phyloP scores from a whole-genome alignment of 257 asterid species.

The Solanum bukasovii region DNA sequence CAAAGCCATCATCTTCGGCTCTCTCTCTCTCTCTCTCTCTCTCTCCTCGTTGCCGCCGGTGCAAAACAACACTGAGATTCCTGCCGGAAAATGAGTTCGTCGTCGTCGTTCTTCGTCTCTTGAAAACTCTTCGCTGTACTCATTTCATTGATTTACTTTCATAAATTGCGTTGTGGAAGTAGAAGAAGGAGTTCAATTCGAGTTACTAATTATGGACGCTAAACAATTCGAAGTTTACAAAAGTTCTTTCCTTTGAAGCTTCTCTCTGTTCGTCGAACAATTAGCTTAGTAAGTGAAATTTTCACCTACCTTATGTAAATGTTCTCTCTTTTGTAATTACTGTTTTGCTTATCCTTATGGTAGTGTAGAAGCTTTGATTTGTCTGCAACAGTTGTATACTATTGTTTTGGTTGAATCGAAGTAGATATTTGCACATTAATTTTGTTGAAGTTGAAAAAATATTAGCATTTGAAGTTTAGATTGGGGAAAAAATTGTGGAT shows the following conservation, averaged over 20 bases:
- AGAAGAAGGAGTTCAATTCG: neutral
- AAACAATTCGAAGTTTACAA: constrained; percentile 45
- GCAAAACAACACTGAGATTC: neutral
- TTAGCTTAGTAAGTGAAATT: neutral
- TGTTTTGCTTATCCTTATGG: neutral
- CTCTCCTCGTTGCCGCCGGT: neutral
- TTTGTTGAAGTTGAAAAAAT: neutral
- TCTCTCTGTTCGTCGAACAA: neutral
- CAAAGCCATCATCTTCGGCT: neutral
- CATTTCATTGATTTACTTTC: neutral
- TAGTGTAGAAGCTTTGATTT: neutral
- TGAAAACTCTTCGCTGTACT: neutral
- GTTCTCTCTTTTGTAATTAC: neutral
- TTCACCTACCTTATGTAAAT: neutral
- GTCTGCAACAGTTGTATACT: neutral
- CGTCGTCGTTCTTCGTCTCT: neutral
- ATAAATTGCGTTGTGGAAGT: neutral
- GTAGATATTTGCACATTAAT: neutral
- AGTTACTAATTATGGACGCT: constrained; percentile 40
- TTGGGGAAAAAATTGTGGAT: neutral
- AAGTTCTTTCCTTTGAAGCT: constrained; percentile 27
- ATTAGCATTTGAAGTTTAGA: neutral
- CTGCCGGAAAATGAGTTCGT: neutral
- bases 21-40: neutral
- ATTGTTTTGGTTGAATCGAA: neutral